phyloP scores from a whole-genome alignment of 768 basidiomycete species.

The Saitozyma sp. region DNA sequence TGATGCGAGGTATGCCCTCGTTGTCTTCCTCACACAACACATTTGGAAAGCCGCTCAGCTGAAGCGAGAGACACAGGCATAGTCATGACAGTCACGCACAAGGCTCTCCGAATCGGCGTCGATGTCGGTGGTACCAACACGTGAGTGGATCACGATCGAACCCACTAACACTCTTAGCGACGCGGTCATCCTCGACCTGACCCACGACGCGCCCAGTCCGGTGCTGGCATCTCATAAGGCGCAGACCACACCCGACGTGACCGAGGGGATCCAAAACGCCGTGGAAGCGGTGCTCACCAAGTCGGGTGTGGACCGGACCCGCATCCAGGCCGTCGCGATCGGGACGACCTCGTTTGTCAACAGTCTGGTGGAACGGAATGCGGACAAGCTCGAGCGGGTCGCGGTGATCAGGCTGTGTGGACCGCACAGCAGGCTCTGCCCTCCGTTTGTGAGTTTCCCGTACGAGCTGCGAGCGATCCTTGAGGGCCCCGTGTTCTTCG shows the following conservation, averaged over 20 bases:
- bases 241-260: slow-evolving; percentile 63
- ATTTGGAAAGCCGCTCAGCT: no score
- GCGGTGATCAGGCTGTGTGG: slow-evolving; percentile 67
- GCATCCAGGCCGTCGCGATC: slow-evolving; percentile 61
- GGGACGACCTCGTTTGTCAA: slow-evolving; percentile 69
- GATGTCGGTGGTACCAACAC: slow-evolving; percentile 42
- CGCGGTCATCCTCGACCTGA: slow-evolving; percentile 53
- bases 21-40: no score
- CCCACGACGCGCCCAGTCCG: slow-evolving; percentile 41
- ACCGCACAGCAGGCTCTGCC: slow-evolving; percentile 61
- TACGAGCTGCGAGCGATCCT: slow-evolving; percentile 49
- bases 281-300: slow-evolving; percentile 58
- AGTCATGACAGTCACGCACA: slow-evolving; percentile 4
- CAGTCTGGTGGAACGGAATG: slow-evolving; percentile 63
- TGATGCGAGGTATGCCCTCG: no score
- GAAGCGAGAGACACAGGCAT: no score
- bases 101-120: slow-evolving; percentile 28
- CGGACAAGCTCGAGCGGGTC: slow-evolving; percentile 60
- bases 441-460: slow-evolving; percentile 62
- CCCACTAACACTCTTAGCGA: slow-evolving; percentile 28
- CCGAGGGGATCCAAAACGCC: slow-evolving; percentile 62
- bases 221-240: slow-evolving; percentile 55
- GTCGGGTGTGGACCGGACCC: slow-evolving; percentile 49
- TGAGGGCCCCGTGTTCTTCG: slow-evolving; percentile 53
- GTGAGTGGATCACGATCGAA: neutral